phyloP scores from a whole-genome alignment of 768 basidiomycete genomes.

The Steccherinum ochraceum region DNA sequence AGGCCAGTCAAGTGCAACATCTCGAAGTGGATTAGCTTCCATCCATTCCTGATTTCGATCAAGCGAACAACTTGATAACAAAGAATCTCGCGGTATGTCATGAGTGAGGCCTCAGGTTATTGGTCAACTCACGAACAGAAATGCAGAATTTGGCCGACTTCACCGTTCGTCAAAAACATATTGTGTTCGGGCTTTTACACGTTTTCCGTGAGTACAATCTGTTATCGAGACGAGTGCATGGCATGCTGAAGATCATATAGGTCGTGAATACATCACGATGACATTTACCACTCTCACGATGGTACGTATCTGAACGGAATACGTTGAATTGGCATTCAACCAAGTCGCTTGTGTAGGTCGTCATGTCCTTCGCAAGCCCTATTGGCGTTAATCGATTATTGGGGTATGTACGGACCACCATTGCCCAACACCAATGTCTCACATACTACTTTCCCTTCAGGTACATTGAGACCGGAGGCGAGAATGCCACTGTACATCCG shows the following conservation, averaged over 20 bases:
- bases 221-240: too few relatives aligned
- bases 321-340: not conserved
- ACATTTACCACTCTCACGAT: too few relatives aligned
- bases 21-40: slow-evolving; percentile 36
- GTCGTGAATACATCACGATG: too few relatives aligned
- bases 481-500: slow-evolving; percentile 43
- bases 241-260: too few relatives aligned
- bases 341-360: not conserved
- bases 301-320: slow-evolving; percentile 3
- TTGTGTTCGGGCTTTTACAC: slow-evolving; percentile 21
- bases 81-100: slow-evolving; percentile 18
- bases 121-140: too few relatives aligned
- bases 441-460: slow-evolving; percentile 23
- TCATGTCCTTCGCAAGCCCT: slow-evolving; percentile 19
- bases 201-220: slow-evolving; percentile 18
- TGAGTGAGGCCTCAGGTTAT: slow-evolving; percentile 7
- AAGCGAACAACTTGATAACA: slow-evolving; percentile 25
- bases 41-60: slow-evolving; percentile 39
- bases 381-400: slow-evolving; percentile 27
- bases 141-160: slow-evolving; percentile 15
- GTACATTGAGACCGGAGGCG: slow-evolving; percentile 51
- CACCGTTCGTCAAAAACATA: slow-evolving; percentile 11
- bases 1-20: slow-evolving; percentile 33
- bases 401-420: slow-evolving; percentile 13
- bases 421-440: not conserved